phyloP scores from a whole-genome alignment of 2,329 filamentous ascomycete species.

The Colletotrichum phormii region DNA sequence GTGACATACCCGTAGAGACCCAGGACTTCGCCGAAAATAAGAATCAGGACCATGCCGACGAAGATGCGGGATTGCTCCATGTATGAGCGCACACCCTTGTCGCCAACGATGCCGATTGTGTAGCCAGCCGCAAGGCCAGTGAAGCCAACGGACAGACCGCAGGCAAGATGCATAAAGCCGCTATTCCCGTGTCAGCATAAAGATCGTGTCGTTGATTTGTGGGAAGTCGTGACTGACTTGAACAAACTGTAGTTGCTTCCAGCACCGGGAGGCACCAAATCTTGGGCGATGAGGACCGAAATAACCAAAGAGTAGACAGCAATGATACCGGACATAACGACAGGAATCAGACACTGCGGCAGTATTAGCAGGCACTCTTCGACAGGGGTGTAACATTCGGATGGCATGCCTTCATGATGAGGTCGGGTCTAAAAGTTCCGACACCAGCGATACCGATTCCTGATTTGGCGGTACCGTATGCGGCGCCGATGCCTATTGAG shows the following conservation, averaged over 20 bases:
- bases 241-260: conserved; percentile 81
- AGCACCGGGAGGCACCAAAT: conserved; percentile 78
- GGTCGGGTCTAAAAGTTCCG: conserved; percentile 84
- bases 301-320: conserved; percentile 98
- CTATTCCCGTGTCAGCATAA: conserved; percentile 53
- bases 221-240: conserved; percentile 64
- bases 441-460: conserved; percentile 90
- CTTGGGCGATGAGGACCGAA: conserved; percentile 92
- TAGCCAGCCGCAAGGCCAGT: conserved; percentile 95
- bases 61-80: conserved; percentile 97
- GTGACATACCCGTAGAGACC: conserved; percentile 91
- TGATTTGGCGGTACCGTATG: conserved; percentile 89
- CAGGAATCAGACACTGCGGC: conserved; percentile 80
- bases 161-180: conserved; percentile 93
- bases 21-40: conserved; percentile 98
- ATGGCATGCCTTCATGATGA: conserved; percentile 85
- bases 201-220: neutral
- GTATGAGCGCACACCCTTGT: conserved; percentile 92
- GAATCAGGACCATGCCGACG: conserved; percentile 97
- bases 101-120: conserved; percentile 94
- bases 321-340: conserved; percentile 99
- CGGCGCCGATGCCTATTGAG: conserved; percentile 73
- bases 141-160: conserved; percentile 90
- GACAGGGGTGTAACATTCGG: neutral
- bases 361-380: neutral